phyloP scores from a whole-genome alignment of 257 asterid species.

The Solanum medicagineum region DNA sequence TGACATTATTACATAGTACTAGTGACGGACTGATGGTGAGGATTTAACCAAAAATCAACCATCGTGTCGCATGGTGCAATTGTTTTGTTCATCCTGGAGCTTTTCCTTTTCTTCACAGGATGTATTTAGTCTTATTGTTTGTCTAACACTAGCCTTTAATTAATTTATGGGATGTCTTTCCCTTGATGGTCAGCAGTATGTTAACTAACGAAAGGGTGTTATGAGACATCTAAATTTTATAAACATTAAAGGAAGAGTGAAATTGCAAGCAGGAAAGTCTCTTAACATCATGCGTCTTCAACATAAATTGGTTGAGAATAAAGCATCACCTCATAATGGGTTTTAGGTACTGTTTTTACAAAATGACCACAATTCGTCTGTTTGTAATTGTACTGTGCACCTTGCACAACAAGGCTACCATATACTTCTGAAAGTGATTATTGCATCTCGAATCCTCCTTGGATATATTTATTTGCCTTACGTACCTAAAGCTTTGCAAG shows the following conservation, averaged over 20 bases:
- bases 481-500: constrained; percentile 25
- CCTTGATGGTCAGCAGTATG: neutral
- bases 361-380: neutral
- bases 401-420: neutral
- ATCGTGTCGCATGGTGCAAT: neutral
- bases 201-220: neutral
- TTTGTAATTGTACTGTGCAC: neutral
- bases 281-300: neutral
- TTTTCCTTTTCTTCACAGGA: neutral
- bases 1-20: neutral
- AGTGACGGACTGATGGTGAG: neutral
- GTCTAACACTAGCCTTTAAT: neutral
- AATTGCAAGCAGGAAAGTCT: neutral
- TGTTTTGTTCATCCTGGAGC: neutral
- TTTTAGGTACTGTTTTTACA: neutral
- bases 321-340: neutral
- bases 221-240: neutral
- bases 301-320: neutral
- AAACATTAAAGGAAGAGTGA: neutral
- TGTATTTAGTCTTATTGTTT: neutral
- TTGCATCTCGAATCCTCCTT: neutral
- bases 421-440: neutral
- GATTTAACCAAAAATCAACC: neutral
- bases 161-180: neutral
- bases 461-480: neutral